Conservation (phyloP, 1,139 yeast species). For the Sugiyamaella paludigena region DNA sequence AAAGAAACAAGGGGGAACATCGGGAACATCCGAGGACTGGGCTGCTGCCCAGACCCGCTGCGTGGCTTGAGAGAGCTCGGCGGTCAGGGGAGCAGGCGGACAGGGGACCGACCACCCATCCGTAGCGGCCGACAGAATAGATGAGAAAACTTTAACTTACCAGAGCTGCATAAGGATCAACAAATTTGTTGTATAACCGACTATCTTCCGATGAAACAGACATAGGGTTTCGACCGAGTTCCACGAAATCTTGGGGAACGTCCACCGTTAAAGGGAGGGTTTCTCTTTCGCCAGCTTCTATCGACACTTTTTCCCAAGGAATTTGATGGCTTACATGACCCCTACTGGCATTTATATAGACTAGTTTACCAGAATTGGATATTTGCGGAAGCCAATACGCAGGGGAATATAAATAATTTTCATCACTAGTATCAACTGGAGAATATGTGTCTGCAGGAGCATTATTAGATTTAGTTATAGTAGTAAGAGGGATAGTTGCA, state of each 20-base stretch:
- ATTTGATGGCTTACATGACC: conserved; percentile 25
- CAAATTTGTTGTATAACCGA: conserved; percentile 12
- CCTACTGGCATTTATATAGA: conserved; percentile 29
- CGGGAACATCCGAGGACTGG: too few species aligned
- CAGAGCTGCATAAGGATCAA: conserved; percentile 24
- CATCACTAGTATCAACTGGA: conserved; percentile 21
- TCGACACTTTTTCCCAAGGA: conserved; percentile 25
- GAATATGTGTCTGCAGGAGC: conserved; percentile 22
- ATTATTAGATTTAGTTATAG: conserved; percentile 4
- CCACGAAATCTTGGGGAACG: conserved; percentile 15
- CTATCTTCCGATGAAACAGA: conserved; percentile 10
- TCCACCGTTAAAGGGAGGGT: conserved; percentile 10
- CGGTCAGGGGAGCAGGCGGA: too few species aligned
- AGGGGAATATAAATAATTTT: conserved; percentile 21
- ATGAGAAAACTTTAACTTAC: too few species aligned
- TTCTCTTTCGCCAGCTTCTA: conserved; percentile 12
- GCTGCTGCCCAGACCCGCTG: too few species aligned
- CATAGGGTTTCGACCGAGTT: neutral
- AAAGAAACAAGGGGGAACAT: too few species aligned
- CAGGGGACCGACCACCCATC: too few species aligned
- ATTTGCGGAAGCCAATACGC: conserved; percentile 35
- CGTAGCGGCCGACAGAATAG: too few species aligned
- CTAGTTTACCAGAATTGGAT: conserved; percentile 29
- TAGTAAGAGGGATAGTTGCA: conserved; percentile 10
- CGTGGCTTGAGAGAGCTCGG: too few species aligned